Evolutionary conservation across 2,329 filamentous ascomycete species (phyloP).

Genomic region (Diaporthe capsici): DNA sequence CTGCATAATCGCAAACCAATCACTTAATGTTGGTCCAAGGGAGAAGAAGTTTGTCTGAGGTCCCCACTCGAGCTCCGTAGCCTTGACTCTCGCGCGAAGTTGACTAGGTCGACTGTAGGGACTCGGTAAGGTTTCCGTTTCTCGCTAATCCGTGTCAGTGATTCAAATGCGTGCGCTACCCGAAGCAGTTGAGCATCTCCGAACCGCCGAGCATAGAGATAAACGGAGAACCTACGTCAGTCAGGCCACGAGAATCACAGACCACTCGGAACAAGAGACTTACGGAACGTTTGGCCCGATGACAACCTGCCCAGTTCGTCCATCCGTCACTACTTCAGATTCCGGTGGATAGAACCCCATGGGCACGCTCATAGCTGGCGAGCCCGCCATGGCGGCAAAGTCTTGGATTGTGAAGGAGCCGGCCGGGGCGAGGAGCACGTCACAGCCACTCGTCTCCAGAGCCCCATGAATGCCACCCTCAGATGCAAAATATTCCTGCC

Average conservation of each 20-base stretch:
- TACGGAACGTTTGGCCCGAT: neutral
- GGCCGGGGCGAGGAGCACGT: neutral
- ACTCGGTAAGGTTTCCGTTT: neutral
- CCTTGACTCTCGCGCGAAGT: neutral
- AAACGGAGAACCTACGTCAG: neutral
- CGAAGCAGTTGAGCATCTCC: neutral
- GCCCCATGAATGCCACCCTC: neutral
- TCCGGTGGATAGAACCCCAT: neutral
- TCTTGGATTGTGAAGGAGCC: neutral
- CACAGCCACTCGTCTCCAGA: neutral
- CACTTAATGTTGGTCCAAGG: neutral
- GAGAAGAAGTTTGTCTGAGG: neutral
- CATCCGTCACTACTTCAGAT: neutral
- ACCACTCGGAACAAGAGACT: neutral
- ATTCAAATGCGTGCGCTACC: neutral
- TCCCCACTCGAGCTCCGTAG: neutral
- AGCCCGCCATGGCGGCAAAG: conserved; percentile 6
- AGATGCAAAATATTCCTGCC: neutral
- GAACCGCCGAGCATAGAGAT: neutral
- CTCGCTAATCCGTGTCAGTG: neutral
- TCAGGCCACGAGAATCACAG: neutral
- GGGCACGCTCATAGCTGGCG: neutral
- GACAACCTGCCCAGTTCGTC: neutral
- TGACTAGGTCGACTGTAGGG: neutral
- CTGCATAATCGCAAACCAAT: neutral